Base-by-base conservation (phyloP, 441 rosid species). In the Pelargonium myrrhifolium region DNA sequence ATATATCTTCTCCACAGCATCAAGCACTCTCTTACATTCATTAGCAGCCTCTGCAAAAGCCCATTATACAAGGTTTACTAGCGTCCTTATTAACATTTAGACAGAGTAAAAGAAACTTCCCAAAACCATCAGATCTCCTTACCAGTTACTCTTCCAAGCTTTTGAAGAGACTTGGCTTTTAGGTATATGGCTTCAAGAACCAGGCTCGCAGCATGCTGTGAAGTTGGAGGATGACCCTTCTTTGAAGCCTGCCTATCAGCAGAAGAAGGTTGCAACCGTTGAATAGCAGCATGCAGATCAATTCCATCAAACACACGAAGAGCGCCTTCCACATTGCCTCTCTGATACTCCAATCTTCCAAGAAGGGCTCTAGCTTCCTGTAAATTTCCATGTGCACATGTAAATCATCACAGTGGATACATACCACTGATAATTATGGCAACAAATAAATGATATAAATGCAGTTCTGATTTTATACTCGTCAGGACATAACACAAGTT, bases 321-420 rank as follows among this genome's bases (percentile, higher is more conserved):
- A n/a, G 98, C 97, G 15, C 89, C 91, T 79, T 93, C 93, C 17
- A 93, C 68, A 72, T 93, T 90, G 67, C 97, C 98, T 86, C 97
- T 83, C 76, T 93, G 97, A 73, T 93, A 93, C 49, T 93, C 94
- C 75, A 93, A 72, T 79, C 87, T 88, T 68, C 97, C 98, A 73
- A 93, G 89, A 77, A 93, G 93, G 65, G 98, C 93, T 78, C 96
- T 90, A 39, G 98, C 97, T 84, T 92, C 97, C 96, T 92, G 66
- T 61, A 73, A 74, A 70, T 21, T 49, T 69, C 26, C 15, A 68
- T 17, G n/a, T 63, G 64, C 37, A 4, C 66, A 39, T 0, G 8
- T n/a, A 1, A 55, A 61, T 21, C 31, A 67, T 28, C 28, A 45
- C n/a, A 47, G 4, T 17, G 1, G n/a, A 14, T 49, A 6, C 55